phyloP scores from a whole-genome alignment of 345 rosid species.

The Adansonia digitata region DNA sequence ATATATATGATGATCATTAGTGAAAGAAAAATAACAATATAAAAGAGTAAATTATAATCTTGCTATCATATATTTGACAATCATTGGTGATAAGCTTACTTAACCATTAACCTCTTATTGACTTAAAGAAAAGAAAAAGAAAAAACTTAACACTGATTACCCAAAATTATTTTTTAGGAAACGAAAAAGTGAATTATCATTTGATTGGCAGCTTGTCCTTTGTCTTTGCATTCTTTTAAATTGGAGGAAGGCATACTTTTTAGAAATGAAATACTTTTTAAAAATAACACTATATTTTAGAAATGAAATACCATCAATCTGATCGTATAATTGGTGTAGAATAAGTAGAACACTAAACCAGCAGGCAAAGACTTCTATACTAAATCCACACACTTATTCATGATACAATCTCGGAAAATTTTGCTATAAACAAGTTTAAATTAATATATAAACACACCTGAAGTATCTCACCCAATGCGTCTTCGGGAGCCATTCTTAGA shows the following conservation, averaged over 20 bases:
- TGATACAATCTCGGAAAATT: background rate
- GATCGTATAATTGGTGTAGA: background rate
- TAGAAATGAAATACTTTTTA: background rate
- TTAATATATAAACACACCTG: constrained; percentile 44
- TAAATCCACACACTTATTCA: background rate
- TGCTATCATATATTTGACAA: background rate
- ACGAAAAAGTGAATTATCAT: background rate
- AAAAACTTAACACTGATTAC: background rate
- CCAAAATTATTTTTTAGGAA: background rate
- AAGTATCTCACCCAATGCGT: constrained; percentile 71
- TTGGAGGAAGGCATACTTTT: background rate
- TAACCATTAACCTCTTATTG: background rate
- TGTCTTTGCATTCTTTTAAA: background rate
- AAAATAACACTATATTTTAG: background rate
- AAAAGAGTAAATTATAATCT: background rate
- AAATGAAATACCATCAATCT: background rate
- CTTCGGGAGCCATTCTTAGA: constrained; percentile 90
- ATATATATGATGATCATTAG: background rate
- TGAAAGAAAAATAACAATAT: background rate
- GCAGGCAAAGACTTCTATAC: constrained; percentile 4
- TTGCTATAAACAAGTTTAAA: constrained; percentile 1
- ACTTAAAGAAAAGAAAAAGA: background rate
- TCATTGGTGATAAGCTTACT: background rate
- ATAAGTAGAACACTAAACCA: background rate
- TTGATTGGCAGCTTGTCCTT: background rate